A percentile compares a stretch with the other conserved stretches of the same genome.
phyloP scores from a whole-genome alignment of 192 early-diverging fungal species.

The Lunasporangiospora selenospora region DNA sequence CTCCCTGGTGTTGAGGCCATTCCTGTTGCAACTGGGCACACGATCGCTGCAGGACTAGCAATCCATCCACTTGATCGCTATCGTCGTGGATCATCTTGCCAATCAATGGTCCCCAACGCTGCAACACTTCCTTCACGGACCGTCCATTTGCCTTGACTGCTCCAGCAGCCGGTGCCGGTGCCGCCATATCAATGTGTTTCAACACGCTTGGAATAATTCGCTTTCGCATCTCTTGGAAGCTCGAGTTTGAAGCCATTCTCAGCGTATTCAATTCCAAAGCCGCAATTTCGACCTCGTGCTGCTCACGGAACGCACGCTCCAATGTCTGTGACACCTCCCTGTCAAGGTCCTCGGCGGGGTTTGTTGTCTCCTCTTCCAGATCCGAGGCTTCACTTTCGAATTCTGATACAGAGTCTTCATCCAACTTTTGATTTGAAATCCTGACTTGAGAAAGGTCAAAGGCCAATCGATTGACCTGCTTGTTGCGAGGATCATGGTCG shows the following conservation, averaged over 20 bases:
- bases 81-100: slow-evolving; percentile 67
- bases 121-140: slow-evolving; percentile 52
- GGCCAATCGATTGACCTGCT: slow-evolving; percentile 55
- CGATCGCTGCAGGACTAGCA: slow-evolving; percentile 54
- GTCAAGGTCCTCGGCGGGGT: slow-evolving; percentile 71
- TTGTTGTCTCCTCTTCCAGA: slow-evolving; percentile 56
- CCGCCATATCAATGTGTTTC: slow-evolving; percentile 60
- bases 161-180: slow-evolving; percentile 49
- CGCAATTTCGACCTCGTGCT: slow-evolving; percentile 76
- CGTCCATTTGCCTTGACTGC: slow-evolving; percentile 9
- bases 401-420: slow-evolving; percentile 51
- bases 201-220: slow-evolving; percentile 78
- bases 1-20: background rate
- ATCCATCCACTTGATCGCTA: slow-evolving; percentile 78
- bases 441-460: slow-evolving; percentile 56
- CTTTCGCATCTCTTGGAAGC: slow-evolving; percentile 78
- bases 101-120: slow-evolving; percentile 77
- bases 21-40: slow-evolving; percentile 1
- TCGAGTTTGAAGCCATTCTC: slow-evolving; percentile 86
- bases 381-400: slow-evolving; percentile 57
- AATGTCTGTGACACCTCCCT: slow-evolving; percentile 77
- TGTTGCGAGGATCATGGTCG: slow-evolving; percentile 60
- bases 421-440: slow-evolving; percentile 28
- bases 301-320: slow-evolving; percentile 81
- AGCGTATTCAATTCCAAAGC: slow-evolving; percentile 86